phyloP scores from a whole-genome alignment of 2,329 filamentous ascomycete species.

The Fusarium sp. region DNA sequence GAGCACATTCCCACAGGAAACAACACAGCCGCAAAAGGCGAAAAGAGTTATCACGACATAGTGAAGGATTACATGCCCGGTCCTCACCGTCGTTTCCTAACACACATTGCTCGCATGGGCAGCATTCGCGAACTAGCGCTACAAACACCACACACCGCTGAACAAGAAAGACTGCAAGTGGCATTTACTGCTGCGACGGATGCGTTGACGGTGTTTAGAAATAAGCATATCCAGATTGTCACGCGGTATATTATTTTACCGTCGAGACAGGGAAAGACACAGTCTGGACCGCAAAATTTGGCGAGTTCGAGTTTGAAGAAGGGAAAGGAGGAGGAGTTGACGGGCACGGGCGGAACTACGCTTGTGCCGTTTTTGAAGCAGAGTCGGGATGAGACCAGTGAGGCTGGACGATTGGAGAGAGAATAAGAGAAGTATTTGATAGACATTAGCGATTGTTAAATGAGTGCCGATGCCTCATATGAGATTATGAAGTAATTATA shows the following conservation, averaged over 20 bases:
- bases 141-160: slow-evolving; percentile 63
- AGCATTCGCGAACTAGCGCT: slow-evolving; percentile 80
- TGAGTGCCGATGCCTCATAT: not conserved
- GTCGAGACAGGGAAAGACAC: slow-evolving; percentile 58
- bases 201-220: slow-evolving; percentile 80
- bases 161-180: slow-evolving; percentile 56
- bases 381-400: slow-evolving; percentile 81
- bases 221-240: slow-evolving; percentile 91
- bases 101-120: slow-evolving; percentile 74
- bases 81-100: slow-evolving; percentile 81
- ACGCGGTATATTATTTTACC: slow-evolving; percentile 91
- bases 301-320: slow-evolving; percentile 58
- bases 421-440: too few relatives aligned
- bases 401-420: slow-evolving; percentile 52
- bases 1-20: slow-evolving; percentile 70
- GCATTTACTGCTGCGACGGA: slow-evolving; percentile 79
- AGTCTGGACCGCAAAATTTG: slow-evolving; percentile 53
- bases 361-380: slow-evolving; percentile 92
- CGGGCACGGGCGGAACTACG: slow-evolving; percentile 88
- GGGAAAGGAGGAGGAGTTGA: slow-evolving; percentile 66
- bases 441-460: slow-evolving; percentile 19
- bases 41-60: slow-evolving; percentile 65
- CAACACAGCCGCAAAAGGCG: slow-evolving; percentile 36
- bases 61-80: slow-evolving; percentile 94
- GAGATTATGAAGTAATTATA: not conserved